These are phyloP conservation scores for Kwoniella shivajii DNA, from an alignment of 1,284 basidiomycete genomes.

Conservation along the genomic window DNA sequence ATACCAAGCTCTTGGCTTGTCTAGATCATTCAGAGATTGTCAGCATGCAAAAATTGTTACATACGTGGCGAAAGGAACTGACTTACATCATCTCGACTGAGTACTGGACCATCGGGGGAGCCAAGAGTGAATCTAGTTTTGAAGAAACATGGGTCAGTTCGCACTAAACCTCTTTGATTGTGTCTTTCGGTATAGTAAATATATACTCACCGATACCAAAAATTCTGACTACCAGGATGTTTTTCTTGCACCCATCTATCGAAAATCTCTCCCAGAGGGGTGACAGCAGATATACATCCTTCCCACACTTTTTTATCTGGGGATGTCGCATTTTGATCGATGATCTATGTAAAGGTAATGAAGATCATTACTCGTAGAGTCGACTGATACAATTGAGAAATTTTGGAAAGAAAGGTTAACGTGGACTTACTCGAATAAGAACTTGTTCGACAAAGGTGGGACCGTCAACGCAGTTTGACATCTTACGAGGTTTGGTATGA, in stretches of 20 bases:
- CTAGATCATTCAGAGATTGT: neutral
- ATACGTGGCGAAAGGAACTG: too few relatives aligned
- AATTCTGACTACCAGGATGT: neutral
- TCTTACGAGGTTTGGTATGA: neutral
- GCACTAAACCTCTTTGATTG: too few relatives aligned
- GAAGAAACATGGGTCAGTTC: too few relatives aligned
- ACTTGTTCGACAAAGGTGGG: constrained; percentile 2
- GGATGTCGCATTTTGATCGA: neutral
- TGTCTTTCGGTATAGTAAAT: neutral
- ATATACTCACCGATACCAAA: neutral
- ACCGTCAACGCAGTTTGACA: constrained; percentile 4
- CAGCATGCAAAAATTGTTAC: too few relatives aligned
- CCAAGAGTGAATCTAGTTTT: neutral
- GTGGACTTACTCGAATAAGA: neutral
- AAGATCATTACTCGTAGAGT: too few relatives aligned
- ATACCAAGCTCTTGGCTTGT: neutral
- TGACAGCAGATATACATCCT: constrained; percentile 6
- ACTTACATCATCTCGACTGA: neutral
- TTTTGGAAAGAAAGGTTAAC: neutral
- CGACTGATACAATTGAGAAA: too few relatives aligned
- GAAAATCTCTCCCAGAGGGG: constrained; percentile 1
- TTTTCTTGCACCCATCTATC: constrained; percentile 2
- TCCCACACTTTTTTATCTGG: neutral
- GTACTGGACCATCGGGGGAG: neutral
- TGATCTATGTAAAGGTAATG: neutral